phyloP scores from a whole-genome alignment of 78 protist genomes.

The Paulinella micropora region DNA sequence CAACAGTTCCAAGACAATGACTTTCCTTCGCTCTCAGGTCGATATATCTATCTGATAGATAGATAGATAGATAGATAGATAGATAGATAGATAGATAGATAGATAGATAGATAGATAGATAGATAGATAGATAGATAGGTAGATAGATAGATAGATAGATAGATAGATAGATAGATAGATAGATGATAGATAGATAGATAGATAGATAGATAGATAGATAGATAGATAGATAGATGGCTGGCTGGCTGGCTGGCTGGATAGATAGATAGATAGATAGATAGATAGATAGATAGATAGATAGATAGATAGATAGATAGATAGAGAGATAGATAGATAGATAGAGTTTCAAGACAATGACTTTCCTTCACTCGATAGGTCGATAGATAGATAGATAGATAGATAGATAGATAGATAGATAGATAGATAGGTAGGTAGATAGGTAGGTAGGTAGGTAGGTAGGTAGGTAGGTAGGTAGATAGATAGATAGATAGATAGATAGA shows the following conservation, averaged over 20 bases:
- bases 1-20: not conserved
- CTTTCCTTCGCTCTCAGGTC: not conserved
- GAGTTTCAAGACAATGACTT: not conserved
- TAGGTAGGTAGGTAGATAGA: not conserved
- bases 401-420: not conserved
- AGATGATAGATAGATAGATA: not conserved
- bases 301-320: not conserved
- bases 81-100: not conserved
- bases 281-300: not conserved
- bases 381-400: not conserved
- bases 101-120: not conserved
- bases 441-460: not conserved
- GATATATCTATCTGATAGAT: no score
- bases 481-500: not conserved
- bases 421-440: not conserved
- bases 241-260: not conserved
- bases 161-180: not conserved
- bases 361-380: not conserved
- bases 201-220: not conserved
- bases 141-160: not conserved
- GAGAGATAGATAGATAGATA: not conserved
- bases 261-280: not conserved
- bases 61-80: not conserved
- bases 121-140: not conserved
- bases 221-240: not conserved